Base-by-base conservation (phyloP, 2,329 filamentous ascomycete species). In the Botrytis tulipae region DNA sequence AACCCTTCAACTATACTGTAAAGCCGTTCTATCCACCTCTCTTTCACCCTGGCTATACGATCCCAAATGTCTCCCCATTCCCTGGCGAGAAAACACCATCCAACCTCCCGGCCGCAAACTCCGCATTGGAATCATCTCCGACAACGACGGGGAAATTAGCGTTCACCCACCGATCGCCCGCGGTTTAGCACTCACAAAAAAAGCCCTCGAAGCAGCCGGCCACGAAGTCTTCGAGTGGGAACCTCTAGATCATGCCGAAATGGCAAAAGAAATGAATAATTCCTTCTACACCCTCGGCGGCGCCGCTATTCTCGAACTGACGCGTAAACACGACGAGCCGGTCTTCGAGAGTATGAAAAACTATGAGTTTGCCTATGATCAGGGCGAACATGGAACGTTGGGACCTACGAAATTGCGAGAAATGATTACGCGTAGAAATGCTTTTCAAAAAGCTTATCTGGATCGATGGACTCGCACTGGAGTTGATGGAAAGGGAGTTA, bases 381-480 rank as follows among this genome's bases (percentile, higher is more conserved):
- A 75, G 40, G 79, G 79, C 1, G 80, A 81, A 63, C 70, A 75
- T 61, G 79, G 75, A 14, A 78, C 77, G 1, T 73, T 81, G 0
- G 78, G 78, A 4, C 78, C 79, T 0, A 79, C 79, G 14, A 78
- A 77, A 54, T 66, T 81, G 73, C 73, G 80, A 67, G 77, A 80
- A 71, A 81, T 81, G 79, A 80, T 80, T 40, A 75, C 73, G 8
- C 74, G 74, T 54, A 77, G 81, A 72, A 83, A 83, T 76, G 76
- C 74, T 70, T 79, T 76, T 29, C 82, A 82, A 71, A 83, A 83
- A 69, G 75, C 74, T 18, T 83, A 82, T 74, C 71, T 83, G 32
- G 82, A 83, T 78, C 73, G 74, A 8, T 83, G 82, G 82, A 80
- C 78, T 35, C 78, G 77, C 14, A 81, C 81, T 1, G 81, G 71